Percentiles rank a stretch among this genome's conserved stretches.
Conservation (phyloP, 805 yeast genomes). For the Lipomyces kockii region DNA sequence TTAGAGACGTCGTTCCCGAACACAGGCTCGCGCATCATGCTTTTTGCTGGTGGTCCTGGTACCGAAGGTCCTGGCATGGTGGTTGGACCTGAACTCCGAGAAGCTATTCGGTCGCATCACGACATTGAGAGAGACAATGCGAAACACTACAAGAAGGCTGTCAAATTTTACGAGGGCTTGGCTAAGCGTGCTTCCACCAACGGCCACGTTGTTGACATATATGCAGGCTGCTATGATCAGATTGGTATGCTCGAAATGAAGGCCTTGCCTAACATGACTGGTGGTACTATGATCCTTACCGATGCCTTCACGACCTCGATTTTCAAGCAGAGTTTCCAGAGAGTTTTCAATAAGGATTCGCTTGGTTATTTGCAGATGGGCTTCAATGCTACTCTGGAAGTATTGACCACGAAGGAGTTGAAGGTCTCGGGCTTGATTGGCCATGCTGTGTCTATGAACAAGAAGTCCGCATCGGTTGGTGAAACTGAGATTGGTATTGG, state of each 20-base stretch:
- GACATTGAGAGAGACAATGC: conserved; percentile 93
- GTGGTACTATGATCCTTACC: conserved; percentile 84
- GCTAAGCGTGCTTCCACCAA: conserved; percentile 71
- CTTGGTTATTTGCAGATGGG: conserved; percentile 88
- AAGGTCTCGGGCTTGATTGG: conserved; percentile 94
- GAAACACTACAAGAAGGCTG: conserved; percentile 83
- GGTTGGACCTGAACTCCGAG: conserved; percentile 88
- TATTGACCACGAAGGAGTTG: conserved; percentile 83
- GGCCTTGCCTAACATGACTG: conserved; percentile 78
- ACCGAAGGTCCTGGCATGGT: conserved; percentile 94
- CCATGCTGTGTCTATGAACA: conserved; percentile 73
- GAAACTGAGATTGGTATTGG: conserved; percentile 95
- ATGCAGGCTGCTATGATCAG: conserved; percentile 96
- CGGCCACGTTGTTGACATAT: conserved; percentile 84
- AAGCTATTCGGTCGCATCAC: conserved; percentile 96
- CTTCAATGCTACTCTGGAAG: conserved; percentile 85
- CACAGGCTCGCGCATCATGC: conserved; percentile 83
- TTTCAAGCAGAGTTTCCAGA: conserved; percentile 87
- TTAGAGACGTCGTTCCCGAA: conserved; percentile 83
- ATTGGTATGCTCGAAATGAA: conserved; percentile 95
- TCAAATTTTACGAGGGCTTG: conserved; percentile 74
- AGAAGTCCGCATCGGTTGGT: conserved; percentile 75
- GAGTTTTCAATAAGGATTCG: conserved; percentile 84
- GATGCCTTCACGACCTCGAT: conserved; percentile 95
- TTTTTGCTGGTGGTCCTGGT: conserved; percentile 94